These are phyloP conservation scores for Candida awuae DNA, from an alignment of 805 yeast genomes.

Conservation along the genomic window DNA sequence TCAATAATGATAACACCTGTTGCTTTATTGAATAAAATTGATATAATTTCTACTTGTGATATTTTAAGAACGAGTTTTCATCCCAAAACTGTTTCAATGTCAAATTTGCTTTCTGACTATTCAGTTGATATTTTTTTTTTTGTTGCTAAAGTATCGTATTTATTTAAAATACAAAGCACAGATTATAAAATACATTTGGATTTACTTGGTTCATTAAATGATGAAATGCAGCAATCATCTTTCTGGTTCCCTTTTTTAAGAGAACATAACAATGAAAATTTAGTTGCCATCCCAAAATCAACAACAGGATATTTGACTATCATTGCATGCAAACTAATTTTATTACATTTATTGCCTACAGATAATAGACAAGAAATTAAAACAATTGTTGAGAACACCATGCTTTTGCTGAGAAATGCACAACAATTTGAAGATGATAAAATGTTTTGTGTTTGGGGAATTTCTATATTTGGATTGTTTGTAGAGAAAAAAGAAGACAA, in stretches of 20 bases:
- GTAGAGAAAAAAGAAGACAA: slow-evolving; percentile 29
- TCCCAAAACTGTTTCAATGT: neutral
- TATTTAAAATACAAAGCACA: neutral
- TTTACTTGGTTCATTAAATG: neutral
- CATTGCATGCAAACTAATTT: too few relatives aligned
- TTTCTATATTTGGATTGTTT: slow-evolving; percentile 43
- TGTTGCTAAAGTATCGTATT: neutral
- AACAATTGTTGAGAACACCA: neutral
- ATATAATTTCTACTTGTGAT: slow-evolving; percentile 1
- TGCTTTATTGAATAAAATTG: neutral
- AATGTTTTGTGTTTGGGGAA: slow-evolving; percentile 51
- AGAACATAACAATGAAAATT: neutral
- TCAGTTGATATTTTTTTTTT: neutral
- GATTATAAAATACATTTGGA: neutral
- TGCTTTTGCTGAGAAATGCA: neutral
- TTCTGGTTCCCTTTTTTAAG: neutral
- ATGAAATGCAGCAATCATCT: neutral
- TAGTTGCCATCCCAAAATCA: too few relatives aligned
- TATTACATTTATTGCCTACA: neutral
- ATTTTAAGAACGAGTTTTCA: neutral
- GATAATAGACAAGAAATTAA: neutral
- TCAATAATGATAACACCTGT: neutral
- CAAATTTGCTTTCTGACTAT: neutral
- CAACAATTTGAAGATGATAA: slow-evolving; percentile 38
- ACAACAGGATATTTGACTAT: too few relatives aligned